These are phyloP conservation scores for Phytopythium kandeliae DNA, from an alignment of 352 stramenopile species.

Conservation along the genomic window DNA sequence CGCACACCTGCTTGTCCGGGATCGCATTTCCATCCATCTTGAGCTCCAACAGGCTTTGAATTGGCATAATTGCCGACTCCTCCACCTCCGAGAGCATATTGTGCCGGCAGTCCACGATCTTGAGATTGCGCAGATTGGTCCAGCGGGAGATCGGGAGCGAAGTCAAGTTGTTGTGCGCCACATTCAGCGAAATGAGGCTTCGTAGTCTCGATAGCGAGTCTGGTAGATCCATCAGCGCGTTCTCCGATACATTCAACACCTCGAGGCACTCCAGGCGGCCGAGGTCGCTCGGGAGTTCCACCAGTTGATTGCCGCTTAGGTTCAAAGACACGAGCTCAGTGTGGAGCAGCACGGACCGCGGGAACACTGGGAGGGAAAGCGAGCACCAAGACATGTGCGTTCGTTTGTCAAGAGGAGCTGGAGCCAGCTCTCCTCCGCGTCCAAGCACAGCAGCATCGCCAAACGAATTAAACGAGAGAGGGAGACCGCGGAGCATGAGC, in stretches of 20 bases:
- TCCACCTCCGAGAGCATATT: conserved; percentile 24
- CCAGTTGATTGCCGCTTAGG: conserved; percentile 44
- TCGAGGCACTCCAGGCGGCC: conserved; percentile 25
- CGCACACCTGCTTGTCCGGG: conserved; percentile 11
- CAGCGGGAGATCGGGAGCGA: conserved; percentile 16
- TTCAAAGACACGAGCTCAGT: conserved; percentile 29
- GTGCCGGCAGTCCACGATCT: conserved; percentile 32
- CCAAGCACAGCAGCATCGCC: conserved; percentile 12
- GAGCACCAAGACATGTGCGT: conserved; percentile 1
- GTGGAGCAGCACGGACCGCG: conserved; percentile 22
- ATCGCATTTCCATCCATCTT: conserved; percentile 20
- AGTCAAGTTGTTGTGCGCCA: conserved; percentile 61
- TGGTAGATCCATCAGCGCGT: conserved; percentile 40
- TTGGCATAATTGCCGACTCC: conserved; percentile 1
- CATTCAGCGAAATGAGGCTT: conserved; percentile 26
- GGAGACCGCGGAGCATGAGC: conserved; percentile 29
- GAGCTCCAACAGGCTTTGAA: conserved; percentile 10
- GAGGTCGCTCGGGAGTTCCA: conserved; percentile 34
- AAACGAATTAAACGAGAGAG: conserved; percentile 24
- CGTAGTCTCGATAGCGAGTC: conserved; percentile 17
- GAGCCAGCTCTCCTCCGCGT: not conserved
- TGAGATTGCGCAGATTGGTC: conserved; percentile 22
- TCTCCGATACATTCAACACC: conserved; percentile 52
- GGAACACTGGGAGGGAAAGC: not conserved
- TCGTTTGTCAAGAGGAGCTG: not conserved